These are phyloP conservation scores for Monosporozyma aquatica DNA, from an alignment of 805 yeast species.

Conservation along the genomic window DNA sequence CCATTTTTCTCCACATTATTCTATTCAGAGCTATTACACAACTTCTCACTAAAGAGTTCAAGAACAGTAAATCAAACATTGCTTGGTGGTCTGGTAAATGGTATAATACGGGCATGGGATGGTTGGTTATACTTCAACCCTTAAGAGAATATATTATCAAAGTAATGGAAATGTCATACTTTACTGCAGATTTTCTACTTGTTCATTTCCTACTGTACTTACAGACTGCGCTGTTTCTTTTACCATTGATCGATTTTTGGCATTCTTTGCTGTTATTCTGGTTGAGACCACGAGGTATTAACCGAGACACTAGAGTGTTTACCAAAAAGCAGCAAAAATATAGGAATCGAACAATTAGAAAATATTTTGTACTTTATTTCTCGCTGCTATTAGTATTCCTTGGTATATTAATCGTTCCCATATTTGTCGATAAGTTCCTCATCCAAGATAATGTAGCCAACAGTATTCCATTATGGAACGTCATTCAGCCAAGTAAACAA, in stretches of 20 bases:
- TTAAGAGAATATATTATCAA: conserved; percentile 56
- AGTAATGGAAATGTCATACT: conserved; percentile 55
- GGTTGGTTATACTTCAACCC: conserved; percentile 54
- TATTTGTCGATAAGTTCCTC: conserved; percentile 30
- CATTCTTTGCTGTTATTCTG: conserved; percentile 62
- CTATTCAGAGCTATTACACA: conserved; percentile 46
- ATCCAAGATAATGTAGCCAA: conserved; percentile 20
- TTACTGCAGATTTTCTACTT: conserved; percentile 53
- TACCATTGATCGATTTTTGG: conserved; percentile 57
- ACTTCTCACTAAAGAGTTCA: conserved; percentile 53
- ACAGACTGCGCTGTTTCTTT: conserved; percentile 51
- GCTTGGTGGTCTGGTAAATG: conserved; percentile 81
- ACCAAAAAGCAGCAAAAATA: conserved; percentile 32
- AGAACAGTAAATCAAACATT: conserved; percentile 47
- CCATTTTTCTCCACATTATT: conserved; percentile 46
- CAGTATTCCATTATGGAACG: conserved; percentile 27
- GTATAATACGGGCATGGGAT: conserved; percentile 54
- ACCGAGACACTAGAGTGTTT: conserved; percentile 31
- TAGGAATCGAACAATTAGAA: conserved; percentile 35
- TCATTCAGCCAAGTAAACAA: conserved; percentile 53
- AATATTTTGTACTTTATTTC: conserved; percentile 41
- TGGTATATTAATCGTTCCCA: conserved; percentile 40
- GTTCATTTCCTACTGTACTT: conserved; percentile 49
- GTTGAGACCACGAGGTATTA: conserved; percentile 46
- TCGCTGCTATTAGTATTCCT: conserved; percentile 33